Evolutionary conservation across 1,284 basidiomycete species (phyloP), one percentile per base, ranked within the genome.

Genomic region (Irpex sp.): DNA sequence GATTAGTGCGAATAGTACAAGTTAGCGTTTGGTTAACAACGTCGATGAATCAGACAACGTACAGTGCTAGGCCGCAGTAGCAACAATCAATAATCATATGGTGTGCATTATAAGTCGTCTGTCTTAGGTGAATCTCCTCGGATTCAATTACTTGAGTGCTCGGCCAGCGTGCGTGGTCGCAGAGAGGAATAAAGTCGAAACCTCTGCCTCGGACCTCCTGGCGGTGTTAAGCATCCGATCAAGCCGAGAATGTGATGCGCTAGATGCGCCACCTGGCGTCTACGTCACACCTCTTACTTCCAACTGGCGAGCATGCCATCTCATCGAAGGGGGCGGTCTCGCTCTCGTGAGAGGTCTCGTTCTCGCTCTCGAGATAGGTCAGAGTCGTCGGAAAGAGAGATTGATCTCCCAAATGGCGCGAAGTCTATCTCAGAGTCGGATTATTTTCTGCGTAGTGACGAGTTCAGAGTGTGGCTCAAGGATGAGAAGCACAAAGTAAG

Each of bases 401-500:
- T 69, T 2, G 66, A 76, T 7, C 77, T 91, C 11, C 88, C 90
- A 4, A 72, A 80, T 19, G 81, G 81, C 44, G 83, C 85, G 2
- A 72, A 79, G 26, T 77, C 81, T 4, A 87, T 92, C 66, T 84
- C 83, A 0, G 89, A 91, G 69, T 81, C 84, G 0, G 91, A 92
- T 71, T 93, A 93, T 68, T 93, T 91, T 75, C 80, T 85, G 68
- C 92, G 89, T 74, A 90, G 83, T 65, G 83, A 86, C 64, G 91
- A 93, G 70, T 93, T 93, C 71, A 81, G 86, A 65, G 73, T 83
- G 54, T 93, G 91, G 91, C 78, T 93, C 64, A 91, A 86, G 72
- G 86, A 90, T 49, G 89, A 91, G 76, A 92, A 91, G 72, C 79
- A 79, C 64, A 92, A 89, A 83, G 91, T 91, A 59, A 61, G 79